A percentile compares a stretch with the other conserved stretches of the same genome.
Conservation (phyloP, 495 filamentous ascomycete species). For the Xylaria flabelliformis region DNA sequence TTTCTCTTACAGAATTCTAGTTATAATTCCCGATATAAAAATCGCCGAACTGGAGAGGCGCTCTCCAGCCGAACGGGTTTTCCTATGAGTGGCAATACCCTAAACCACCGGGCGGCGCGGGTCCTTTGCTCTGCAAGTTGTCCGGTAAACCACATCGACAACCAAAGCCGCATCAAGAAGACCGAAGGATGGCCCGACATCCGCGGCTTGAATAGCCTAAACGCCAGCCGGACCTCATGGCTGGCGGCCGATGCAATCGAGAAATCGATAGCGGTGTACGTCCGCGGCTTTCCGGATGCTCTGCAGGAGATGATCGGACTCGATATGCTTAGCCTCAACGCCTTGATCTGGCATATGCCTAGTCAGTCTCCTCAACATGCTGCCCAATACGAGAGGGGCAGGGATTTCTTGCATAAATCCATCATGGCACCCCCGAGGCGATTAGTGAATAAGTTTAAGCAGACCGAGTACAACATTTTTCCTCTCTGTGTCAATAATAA, state of each 20-base stretch:
- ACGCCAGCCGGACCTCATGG: slow-evolving; percentile 28
- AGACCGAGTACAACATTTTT: slow-evolving; percentile 31
- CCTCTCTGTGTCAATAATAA: slow-evolving; percentile 25
- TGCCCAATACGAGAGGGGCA: not conserved
- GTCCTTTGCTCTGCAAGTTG: slow-evolving; percentile 19
- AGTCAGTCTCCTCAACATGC: not conserved
- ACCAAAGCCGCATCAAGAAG: not conserved
- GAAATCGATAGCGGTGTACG: slow-evolving; percentile 23
- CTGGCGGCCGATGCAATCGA: slow-evolving; percentile 31
- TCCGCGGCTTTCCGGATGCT: slow-evolving; percentile 16
- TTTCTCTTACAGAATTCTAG: too few relatives aligned
- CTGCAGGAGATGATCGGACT: slow-evolving; percentile 26
- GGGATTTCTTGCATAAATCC: not conserved
- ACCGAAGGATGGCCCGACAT: slow-evolving; percentile 29
- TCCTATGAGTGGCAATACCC: not conserved
- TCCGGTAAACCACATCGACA: slow-evolving; percentile 23
- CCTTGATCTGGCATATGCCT: slow-evolving; percentile 9
- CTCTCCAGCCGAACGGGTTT: not conserved
- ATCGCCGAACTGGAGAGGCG: slow-evolving; percentile 11
- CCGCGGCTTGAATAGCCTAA: slow-evolving; percentile 33
- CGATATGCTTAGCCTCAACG: not conserved
- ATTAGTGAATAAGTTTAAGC: not conserved
- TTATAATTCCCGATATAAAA: not conserved
- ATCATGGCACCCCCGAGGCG: not conserved
- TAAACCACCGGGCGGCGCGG: slow-evolving; percentile 7